A percentile compares a stretch with the other conserved stretches of the same genome.
These are phyloP conservation scores for Gremmenia infestans DNA, from an alignment of 2,329 filamentous ascomycete species.

Conservation along the genomic window DNA sequence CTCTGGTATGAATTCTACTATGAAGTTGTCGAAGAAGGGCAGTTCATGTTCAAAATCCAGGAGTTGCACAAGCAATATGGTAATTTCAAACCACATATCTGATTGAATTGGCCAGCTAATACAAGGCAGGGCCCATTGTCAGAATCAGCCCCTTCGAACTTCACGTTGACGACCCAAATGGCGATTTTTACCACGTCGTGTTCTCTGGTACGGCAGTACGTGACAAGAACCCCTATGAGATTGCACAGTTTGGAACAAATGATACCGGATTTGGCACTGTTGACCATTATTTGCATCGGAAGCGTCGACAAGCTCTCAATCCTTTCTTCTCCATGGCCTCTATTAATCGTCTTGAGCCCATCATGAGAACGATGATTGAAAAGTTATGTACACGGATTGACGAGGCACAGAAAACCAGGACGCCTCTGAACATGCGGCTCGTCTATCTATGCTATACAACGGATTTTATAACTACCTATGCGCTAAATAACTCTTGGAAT, in stretches of 20 bases:
- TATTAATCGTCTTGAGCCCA: conserved; percentile 17
- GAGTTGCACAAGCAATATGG: conserved; percentile 14
- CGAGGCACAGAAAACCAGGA: conserved; percentile 9
- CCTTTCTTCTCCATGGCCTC: conserved; percentile 22
- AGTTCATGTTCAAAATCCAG: conserved; percentile 10
- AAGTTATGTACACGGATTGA: conserved; percentile 18
- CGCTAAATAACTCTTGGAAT: conserved; percentile 23
- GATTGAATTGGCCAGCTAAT: not conserved
- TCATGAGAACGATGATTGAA: conserved; percentile 17
- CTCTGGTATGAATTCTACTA: conserved; percentile 26
- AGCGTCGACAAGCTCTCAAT: conserved; percentile 19
- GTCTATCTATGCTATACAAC: conserved; percentile 19
- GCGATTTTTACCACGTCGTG: conserved; percentile 4
- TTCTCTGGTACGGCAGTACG: conserved; percentile 2
- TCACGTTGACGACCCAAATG: conserved; percentile 4
- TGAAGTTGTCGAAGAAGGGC: conserved; percentile 19
- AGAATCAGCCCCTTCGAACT: conserved; percentile 8
- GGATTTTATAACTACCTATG: conserved; percentile 31
- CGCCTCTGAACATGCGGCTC: conserved; percentile 13
- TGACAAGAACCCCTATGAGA: conserved; percentile 5
- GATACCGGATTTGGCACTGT: conserved; percentile 18
- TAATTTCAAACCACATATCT: not conserved
- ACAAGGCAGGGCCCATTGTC: conserved; percentile 1
- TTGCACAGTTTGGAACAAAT: conserved; percentile 5
- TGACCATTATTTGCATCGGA: conserved; percentile 21